Percentiles rank a stretch among this genome's conserved stretches.
Evolutionary conservation across 129 eudicot genomes (phyloP).

Genomic region (Flaveria brownii): DNA sequence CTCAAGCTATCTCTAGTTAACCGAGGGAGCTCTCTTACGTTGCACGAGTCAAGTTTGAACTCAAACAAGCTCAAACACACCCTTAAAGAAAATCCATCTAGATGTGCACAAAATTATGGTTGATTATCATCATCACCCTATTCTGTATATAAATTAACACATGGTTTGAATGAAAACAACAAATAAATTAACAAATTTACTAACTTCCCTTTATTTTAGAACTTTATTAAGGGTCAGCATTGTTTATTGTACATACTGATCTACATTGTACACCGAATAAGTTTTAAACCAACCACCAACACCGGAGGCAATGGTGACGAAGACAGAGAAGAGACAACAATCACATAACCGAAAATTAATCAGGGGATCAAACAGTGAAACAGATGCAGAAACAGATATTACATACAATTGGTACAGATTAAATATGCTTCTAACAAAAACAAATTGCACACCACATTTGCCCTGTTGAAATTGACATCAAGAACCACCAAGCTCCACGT

Average conservation of each 20-base stretch:
- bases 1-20: too few relatives aligned
- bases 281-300: constrained; percentile 3
- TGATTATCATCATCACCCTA: not conserved
- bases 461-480: constrained; percentile 29
- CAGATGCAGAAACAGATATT: constrained; percentile 5
- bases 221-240: not conserved
- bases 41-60: too few relatives aligned
- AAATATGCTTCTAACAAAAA: constrained; percentile 19
- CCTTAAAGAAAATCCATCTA: not conserved
- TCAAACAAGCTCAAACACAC: too few relatives aligned
- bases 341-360: not conserved
- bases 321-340: not conserved
- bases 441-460: constrained; percentile 26
- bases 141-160: not conserved
- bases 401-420: constrained; percentile 25
- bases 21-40: too few relatives aligned
- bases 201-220: not conserved
- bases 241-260: constrained; percentile 24
- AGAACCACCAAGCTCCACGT: constrained; percentile 40
- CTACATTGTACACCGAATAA: constrained; percentile 13
- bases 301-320: not conserved
- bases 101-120: constrained; percentile 10
- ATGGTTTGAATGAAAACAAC: not conserved
- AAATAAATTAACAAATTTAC: not conserved
- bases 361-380: constrained; percentile 10